Conservation (phyloP, 192 early-diverging fungal species). For the Backusella psychrophila region DNA sequence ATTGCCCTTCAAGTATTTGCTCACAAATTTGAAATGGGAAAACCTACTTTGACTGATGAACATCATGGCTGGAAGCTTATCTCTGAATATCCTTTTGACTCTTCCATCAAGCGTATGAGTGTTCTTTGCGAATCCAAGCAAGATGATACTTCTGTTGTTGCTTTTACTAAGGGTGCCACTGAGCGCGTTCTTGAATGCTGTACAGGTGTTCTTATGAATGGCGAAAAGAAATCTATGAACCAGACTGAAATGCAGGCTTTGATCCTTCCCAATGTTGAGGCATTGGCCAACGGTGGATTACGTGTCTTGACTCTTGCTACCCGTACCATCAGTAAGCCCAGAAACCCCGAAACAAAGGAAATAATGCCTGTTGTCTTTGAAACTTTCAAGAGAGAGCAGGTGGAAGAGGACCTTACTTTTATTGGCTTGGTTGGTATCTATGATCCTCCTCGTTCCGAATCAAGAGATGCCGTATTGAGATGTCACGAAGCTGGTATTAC, state of each 20-base stretch:
- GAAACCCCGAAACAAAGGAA: constrained; percentile 23
- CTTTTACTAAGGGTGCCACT: constrained; percentile 86
- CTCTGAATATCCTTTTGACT: constrained; percentile 73
- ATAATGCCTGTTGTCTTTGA: constrained; percentile 24
- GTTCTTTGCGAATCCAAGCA: constrained; percentile 57
- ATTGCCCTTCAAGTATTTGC: constrained; percentile 84
- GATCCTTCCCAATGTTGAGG: constrained; percentile 60
- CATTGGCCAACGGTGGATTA: constrained; percentile 71
- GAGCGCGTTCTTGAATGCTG: constrained; percentile 83
- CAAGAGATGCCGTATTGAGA: constrained; percentile 61
- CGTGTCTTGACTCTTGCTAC: constrained; percentile 83
- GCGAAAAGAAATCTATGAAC: constrained; percentile 17
- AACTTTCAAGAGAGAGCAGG: constrained; percentile 49
- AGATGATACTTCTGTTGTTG: constrained; percentile 45
- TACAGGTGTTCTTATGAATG: constrained; percentile 44
- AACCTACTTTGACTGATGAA: constrained; percentile 54
- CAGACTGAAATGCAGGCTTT: constrained; percentile 34
- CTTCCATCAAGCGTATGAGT: constrained; percentile 88
- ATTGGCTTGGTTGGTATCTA: constrained; percentile 90
- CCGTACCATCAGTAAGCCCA: constrained; percentile 36
- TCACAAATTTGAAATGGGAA: constrained; percentile 72
- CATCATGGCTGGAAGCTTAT: constrained; percentile 41
- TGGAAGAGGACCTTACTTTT: constrained; percentile 74
- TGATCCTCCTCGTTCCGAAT: constrained; percentile 83
- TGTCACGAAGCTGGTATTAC: constrained; percentile 90